phyloP scores from a whole-genome alignment of 139 green algal species.

The Chlorella sorokiniana region DNA sequence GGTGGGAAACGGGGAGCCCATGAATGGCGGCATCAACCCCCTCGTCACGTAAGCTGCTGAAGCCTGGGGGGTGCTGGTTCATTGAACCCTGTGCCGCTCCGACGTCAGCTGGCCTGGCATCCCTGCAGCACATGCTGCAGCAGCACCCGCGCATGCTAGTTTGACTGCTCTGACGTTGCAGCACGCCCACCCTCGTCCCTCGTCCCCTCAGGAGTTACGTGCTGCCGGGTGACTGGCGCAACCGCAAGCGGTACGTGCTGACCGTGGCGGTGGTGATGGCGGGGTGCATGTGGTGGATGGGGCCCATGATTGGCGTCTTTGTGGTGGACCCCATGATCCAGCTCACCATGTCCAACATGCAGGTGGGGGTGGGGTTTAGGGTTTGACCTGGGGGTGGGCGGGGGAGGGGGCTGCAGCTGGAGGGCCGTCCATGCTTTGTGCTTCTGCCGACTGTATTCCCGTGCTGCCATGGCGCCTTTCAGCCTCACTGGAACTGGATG shows the following conservation, averaged over 20 bases:
- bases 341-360: constrained; percentile 10
- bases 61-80: background rate
- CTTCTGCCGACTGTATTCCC: background rate
- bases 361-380: background rate
- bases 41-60: background rate
- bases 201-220: constrained; percentile 1
- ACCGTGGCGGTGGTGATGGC: background rate
- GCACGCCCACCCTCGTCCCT: background rate
- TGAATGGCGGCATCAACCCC: constrained; percentile 11
- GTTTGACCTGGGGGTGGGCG: background rate
- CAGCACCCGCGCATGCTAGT: background rate
- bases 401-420: background rate
- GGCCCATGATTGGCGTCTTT: constrained; percentile 39
- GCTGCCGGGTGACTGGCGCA: background rate
- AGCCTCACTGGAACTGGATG: background rate
- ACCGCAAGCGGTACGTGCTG: constrained; percentile 23
- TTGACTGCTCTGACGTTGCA: background rate
- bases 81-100: background rate
- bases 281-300: constrained; percentile 33
- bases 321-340: constrained; percentile 41
- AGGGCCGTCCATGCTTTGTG: too few species aligned
- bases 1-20: background rate
- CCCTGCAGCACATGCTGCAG: background rate
- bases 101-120: background rate
- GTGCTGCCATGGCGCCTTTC: background rate